Evolutionary conservation across 352 stramenopile species (phyloP).

Genomic region (Globisporangium perplexum): DNA sequence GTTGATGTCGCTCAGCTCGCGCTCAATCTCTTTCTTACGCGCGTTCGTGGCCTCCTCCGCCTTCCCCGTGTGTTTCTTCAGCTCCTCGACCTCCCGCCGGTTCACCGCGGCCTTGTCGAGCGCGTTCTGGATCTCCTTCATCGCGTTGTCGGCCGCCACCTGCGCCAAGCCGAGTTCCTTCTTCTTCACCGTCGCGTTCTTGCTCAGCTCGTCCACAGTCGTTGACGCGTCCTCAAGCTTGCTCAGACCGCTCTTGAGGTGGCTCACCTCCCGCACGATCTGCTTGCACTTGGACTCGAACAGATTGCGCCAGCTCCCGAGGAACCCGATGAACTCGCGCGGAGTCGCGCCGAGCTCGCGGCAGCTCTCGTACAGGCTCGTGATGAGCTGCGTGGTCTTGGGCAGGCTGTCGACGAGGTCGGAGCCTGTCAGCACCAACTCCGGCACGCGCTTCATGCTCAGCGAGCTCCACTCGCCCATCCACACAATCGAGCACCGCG

Average conservation of each 20-base stretch:
- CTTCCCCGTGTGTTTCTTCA: conserved; percentile 88
- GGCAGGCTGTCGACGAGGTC: conserved; percentile 56
- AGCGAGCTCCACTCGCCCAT: conserved; percentile 87
- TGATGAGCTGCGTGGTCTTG: conserved; percentile 51
- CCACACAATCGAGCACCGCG: conserved; percentile 88
- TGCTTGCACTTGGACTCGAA: conserved; percentile 79
- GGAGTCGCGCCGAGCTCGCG: conserved; percentile 70
- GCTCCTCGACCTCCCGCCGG: conserved; percentile 87
- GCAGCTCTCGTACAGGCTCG: conserved; percentile 57
- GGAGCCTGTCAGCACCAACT: conserved; percentile 52
- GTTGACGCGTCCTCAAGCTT: conserved; percentile 90
- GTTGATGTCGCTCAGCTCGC: conserved; percentile 89
- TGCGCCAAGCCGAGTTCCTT: conserved; percentile 87
- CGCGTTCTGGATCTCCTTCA: conserved; percentile 94
- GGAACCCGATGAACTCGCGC: conserved; percentile 82
- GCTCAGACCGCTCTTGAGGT: conserved; percentile 85
- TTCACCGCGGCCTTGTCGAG: conserved; percentile 86
- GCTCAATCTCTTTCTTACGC: conserved; percentile 91
- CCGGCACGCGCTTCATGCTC: conserved; percentile 76
- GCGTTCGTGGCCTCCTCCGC: conserved; percentile 87
- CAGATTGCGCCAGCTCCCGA: conserved; percentile 72
- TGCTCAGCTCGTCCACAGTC: conserved; percentile 90
- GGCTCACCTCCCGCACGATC: conserved; percentile 80
- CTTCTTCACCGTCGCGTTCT: conserved; percentile 86
- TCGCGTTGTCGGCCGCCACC: conserved; percentile 87